These are phyloP conservation scores for Heritiera fomes DNA, from an alignment of 345 rosid genomes.

Conservation along the genomic window DNA sequence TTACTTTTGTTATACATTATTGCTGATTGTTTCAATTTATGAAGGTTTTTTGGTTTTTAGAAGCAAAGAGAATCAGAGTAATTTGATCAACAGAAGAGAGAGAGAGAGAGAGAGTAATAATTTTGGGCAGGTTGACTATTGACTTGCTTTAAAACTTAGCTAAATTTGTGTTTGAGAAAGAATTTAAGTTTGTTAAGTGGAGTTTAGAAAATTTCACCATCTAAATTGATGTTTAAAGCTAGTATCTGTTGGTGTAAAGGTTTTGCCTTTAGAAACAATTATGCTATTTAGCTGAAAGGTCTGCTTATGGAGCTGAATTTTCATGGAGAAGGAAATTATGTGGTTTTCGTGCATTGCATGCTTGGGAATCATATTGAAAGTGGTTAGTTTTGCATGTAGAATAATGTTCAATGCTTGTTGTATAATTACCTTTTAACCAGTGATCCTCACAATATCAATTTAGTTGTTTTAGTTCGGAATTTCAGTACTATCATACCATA, in stretches of 20 bases:
- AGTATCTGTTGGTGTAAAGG: neutral
- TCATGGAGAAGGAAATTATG: neutral
- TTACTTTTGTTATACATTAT: constrained; percentile 5
- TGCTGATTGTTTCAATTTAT: neutral
- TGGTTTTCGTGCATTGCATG: neutral
- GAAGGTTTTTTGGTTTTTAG: neutral
- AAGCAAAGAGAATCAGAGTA: neutral
- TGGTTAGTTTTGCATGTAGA: neutral
- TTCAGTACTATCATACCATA: neutral
- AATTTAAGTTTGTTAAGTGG: constrained; percentile 3
- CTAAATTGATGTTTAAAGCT: neutral
- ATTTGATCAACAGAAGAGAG: neutral
- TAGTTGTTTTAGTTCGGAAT: neutral
- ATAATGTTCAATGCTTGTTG: neutral
- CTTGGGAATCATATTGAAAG: neutral
- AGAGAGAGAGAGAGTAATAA: neutral
- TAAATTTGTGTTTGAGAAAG: neutral
- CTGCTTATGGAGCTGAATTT: neutral
- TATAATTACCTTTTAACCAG: constrained; percentile 3
- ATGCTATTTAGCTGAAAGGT: neutral
- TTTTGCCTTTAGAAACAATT: neutral
- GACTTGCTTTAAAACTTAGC: constrained; percentile 8
- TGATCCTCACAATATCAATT: neutral
- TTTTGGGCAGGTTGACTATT: neutral
- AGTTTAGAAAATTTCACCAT: neutral